These are phyloP conservation scores for Penicillium chermesinum DNA, from an alignment of 495 filamentous ascomycete genomes.

Conservation along the genomic window DNA sequence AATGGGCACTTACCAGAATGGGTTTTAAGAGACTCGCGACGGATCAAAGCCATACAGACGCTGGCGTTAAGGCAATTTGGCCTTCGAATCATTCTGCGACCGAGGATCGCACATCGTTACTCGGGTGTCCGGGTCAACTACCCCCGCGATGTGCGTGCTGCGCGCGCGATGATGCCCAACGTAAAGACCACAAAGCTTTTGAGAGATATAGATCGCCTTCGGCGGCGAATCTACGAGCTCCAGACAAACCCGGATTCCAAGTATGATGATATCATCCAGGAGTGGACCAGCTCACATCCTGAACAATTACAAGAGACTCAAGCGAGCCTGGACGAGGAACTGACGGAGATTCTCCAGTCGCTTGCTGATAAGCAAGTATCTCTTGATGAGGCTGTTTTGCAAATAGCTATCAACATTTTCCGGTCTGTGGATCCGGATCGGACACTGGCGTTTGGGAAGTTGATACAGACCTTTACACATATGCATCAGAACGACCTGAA, in stretches of 20 bases:
- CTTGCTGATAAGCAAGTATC: conserved; percentile 34
- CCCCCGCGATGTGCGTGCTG: conserved; percentile 18
- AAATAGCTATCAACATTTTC: conserved; percentile 33
- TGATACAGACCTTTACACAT: conserved; percentile 37
- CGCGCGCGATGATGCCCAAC: conserved; percentile 27
- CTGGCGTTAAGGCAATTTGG: conserved; percentile 42
- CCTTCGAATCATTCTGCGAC: conserved; percentile 36
- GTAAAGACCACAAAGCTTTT: conserved; percentile 14
- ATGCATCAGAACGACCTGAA: conserved; percentile 40
- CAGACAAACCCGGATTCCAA: conserved; percentile 15
- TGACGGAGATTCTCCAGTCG: conserved; percentile 27
- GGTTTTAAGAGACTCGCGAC: conserved; percentile 26
- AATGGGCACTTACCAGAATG: conserved; percentile 24
- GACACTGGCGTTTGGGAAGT: conserved; percentile 23
- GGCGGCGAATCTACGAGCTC: conserved; percentile 26
- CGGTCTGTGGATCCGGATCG: conserved; percentile 35
- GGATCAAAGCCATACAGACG: conserved; percentile 38
- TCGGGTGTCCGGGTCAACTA: conserved; percentile 35
- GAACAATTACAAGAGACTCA: conserved; percentile 12
- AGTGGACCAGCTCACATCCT: conserved; percentile 10
- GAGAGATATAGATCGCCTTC: conserved; percentile 26
- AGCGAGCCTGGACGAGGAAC: conserved; percentile 24
- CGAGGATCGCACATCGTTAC: conserved; percentile 38
- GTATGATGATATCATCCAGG: conserved; percentile 28
- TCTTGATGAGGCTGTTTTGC: conserved; percentile 33